Evolutionary conservation across 306 rosid genomes (phyloP), one percentile per base, ranked within the genome.

Genomic region (Phaseolus lunatus): DNA sequence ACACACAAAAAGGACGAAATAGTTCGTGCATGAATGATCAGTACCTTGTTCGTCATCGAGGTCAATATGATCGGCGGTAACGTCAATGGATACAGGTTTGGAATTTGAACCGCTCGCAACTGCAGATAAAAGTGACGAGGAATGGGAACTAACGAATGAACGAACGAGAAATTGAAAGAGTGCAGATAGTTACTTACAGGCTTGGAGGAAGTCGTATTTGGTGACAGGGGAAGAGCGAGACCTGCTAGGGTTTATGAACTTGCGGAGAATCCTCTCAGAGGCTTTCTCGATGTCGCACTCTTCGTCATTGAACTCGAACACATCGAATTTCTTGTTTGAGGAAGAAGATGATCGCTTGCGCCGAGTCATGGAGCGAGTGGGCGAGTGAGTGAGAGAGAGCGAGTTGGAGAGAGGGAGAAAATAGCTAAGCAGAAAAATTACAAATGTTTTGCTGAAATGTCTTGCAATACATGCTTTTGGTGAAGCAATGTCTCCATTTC

Each of bases 251-350:
- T 81, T 85, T 64, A 8, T 3, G 45, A 83, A 84, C 56, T 82
- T 81, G 67, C 16, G 1, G 5, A 27, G 3, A 23, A 75, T 70
- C 24, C 31, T 83, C 52, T 13, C 26, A 16, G 86, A 76, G 10
- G 14, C 15, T n/a, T 58, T 73, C 64, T 81, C 88, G 59, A 72
- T 8, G 18, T 4, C 52, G 29, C 45, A 71, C 16, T 85, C 91
- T 22, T 88, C 88, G 19, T 65, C 82, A 76, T 44, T 44, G 78
- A 90, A 88, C 24, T 90, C 92, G 87, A 87, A 90, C 19, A 84
- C 87, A 3, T 76, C 39, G 77, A 88, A 86, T 75, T 86, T 87
- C 41, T 70, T 79, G 5, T 54, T 43, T 9, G 85, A 33, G 23
- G 82, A 67, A 10, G 86, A 74, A 0, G 79, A 70, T 2, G 83